Base-by-base conservation (phyloP, 2,329 filamentous ascomycete species). In the Aspergillus calidoustus region DNA sequence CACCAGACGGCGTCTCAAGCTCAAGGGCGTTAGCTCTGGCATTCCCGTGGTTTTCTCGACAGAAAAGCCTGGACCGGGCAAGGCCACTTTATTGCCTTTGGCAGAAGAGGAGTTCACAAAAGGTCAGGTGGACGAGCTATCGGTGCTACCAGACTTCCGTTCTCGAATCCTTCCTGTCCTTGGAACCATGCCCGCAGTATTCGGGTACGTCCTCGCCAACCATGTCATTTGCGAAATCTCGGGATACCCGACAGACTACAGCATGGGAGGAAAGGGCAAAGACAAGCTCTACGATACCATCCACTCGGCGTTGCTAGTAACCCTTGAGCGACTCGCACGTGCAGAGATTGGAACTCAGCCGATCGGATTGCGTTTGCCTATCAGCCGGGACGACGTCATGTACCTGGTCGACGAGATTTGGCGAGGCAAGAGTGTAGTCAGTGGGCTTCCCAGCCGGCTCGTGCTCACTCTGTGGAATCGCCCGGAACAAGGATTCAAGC, bases 141-240 rank as follows among this genome's bases (percentile, higher is more conserved):
- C 93, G 48, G 91, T 96, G 0, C 84, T 99, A 54, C 91, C 93
- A 1, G 93, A 97, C 74, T 99, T 99, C 76, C 86, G 95, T 25
- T 92, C 97, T 9, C 86, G 95, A n/a, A 99, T 99, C 60, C 79
- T 99, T 8, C 95, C 95, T 0, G 95, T 99, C 0, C 81, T 99
- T 3, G 95, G 95, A 0, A 99, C 95, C 0, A 97, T 99, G 93
- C 95, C 95, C 0, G 94, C 95, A 2, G 89, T 98, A 0, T 99
- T 99, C 75, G 95, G 95, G 8, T 91, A 97, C 59, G 91, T 90
- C 0, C 87, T 91, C 8, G 95, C 95, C 4, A 99, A 98, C 77
- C 92, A 98, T 74, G 88, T 98, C 62, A 94, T 99, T 66, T 84
- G 96, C 59, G 87, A 88, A 61, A 86, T 98, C 51, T 79, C 84